A percentile compares a stretch with the other conserved stretches of the same genome.
These are phyloP conservation scores for Quercus tomentella DNA, from an alignment of 331 rosid species.

Conservation along the genomic window DNA sequence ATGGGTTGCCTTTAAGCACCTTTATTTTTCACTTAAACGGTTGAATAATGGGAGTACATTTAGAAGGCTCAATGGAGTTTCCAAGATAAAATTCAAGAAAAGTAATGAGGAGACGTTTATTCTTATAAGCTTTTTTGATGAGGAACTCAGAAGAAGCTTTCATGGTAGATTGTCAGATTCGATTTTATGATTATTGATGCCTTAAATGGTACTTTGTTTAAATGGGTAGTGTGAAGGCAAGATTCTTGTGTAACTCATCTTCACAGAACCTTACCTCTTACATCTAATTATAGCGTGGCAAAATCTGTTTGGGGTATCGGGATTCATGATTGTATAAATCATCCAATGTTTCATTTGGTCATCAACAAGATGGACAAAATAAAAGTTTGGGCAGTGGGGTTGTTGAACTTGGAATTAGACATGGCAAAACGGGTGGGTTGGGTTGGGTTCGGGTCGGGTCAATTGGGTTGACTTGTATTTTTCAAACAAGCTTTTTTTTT, in stretches of 20 bases:
- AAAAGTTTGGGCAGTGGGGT: neutral
- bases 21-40: neutral
- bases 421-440: too few relatives aligned
- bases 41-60: neutral
- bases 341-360: neutral
- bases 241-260: neutral
- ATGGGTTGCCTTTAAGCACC: neutral
- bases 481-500: too few relatives aligned
- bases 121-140: neutral
- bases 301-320: neutral
- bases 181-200: neutral
- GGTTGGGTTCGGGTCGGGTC: too few relatives aligned
- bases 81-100: neutral
- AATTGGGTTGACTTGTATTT: too few relatives aligned
- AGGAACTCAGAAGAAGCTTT: neutral
- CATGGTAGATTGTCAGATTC: neutral
- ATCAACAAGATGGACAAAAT: neutral
- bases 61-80: neutral
- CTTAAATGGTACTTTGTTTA: too few relatives aligned
- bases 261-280: neutral
- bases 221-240: neutral
- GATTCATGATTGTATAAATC: neutral
- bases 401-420: neutral
- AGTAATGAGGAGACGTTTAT: neutral
- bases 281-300: neutral